Conservation (phyloP, 2,329 filamentous ascomycete species). For the Colletotrichum lupini region DNA sequence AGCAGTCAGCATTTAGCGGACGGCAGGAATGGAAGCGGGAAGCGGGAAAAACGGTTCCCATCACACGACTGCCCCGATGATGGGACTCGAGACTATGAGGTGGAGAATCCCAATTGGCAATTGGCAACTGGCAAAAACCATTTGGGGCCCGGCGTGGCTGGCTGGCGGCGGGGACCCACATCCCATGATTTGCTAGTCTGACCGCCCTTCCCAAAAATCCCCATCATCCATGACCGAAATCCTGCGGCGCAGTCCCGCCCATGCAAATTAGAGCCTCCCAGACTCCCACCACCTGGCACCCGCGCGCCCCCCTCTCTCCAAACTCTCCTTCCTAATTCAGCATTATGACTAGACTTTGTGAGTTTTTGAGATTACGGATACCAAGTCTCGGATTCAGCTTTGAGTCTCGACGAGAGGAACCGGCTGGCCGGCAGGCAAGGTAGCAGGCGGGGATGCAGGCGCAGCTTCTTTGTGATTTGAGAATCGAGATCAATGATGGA, state of each 20-base stretch:
- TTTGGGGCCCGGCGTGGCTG: background rate
- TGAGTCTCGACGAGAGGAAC: background rate
- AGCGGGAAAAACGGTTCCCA: background rate
- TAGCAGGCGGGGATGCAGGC: background rate
- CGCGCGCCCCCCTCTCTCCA: background rate
- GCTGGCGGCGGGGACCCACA: background rate
- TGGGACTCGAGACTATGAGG: too few species aligned
- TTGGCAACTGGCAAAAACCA: background rate
- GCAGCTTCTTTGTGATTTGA: too few species aligned
- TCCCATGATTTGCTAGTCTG: conserved; percentile 28
- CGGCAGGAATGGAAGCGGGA: background rate
- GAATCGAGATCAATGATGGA: background rate
- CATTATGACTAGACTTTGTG: background rate
- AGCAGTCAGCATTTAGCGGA: conserved; percentile 5
- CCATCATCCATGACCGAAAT: background rate
- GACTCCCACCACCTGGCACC: background rate
- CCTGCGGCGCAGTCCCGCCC: conserved; percentile 1
- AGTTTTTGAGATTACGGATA: background rate
- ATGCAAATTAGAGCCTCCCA: conserved; percentile 15
- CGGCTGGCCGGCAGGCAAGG: conserved; percentile 2
- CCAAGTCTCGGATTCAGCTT: background rate
- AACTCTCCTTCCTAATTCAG: conserved; percentile 10
- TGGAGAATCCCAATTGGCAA: too few species aligned
- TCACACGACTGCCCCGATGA: background rate
- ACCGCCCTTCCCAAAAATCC: conserved; percentile 23